These are phyloP conservation scores for Fistulinella cinereoalba DNA, from an alignment of 1,284 basidiomycete genomes.

Conservation along the genomic window DNA sequence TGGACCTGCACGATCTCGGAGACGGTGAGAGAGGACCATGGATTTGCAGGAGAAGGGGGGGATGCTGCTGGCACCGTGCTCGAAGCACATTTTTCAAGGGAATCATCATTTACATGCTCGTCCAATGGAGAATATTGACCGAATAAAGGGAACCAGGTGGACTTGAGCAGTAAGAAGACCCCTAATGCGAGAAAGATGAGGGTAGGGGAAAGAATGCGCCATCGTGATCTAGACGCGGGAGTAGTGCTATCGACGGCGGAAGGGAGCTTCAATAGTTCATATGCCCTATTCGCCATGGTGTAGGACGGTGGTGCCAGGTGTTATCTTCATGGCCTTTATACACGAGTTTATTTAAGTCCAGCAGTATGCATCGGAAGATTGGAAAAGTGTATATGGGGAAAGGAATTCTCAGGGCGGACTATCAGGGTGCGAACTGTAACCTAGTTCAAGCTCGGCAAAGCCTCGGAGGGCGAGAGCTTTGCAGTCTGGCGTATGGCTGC, in stretches of 20 bases:
- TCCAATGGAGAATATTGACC: background rate
- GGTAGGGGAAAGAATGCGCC: slow-evolving; percentile 9
- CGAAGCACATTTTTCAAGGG: slow-evolving; percentile 36
- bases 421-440: too few species aligned
- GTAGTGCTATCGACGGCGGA: background rate
- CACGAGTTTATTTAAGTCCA: too few species aligned
- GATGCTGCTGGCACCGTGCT: slow-evolving; percentile 33
- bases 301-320: background rate
- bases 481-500: background rate
- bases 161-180: slow-evolving; percentile 13
- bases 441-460: too few species aligned
- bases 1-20: slow-evolving; percentile 44
- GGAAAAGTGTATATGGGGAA: too few species aligned
- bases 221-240: slow-evolving; percentile 7
- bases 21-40: slow-evolving; percentile 47
- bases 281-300: slow-evolving; percentile 22
- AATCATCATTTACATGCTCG: slow-evolving; percentile 1
- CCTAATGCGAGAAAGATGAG: slow-evolving; percentile 14
- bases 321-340: background rate
- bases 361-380: too few species aligned
- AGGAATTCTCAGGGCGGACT: too few species aligned
- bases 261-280: slow-evolving; percentile 16
- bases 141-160: slow-evolving; percentile 2
- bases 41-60: slow-evolving; percentile 44
- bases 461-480: background rate